phyloP scores from a whole-genome alignment of 164 flowering plant genomes.

The Macadamia tetraphylla region DNA sequence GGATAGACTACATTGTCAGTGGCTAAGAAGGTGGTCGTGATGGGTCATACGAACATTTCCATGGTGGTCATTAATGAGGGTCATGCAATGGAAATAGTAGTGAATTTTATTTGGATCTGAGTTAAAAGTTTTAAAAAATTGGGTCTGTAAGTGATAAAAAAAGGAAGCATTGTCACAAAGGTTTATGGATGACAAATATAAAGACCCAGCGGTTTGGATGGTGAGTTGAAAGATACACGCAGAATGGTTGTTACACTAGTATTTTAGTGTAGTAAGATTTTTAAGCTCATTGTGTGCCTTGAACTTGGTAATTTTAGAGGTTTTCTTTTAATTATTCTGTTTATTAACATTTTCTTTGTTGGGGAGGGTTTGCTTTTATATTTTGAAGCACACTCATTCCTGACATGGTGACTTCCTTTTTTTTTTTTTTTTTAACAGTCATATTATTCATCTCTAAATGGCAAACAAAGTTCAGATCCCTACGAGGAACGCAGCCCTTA shows the following conservation, averaged over 20 bases:
- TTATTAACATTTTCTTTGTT: too few species aligned
- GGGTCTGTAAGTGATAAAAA: too few species aligned
- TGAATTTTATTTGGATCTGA: too few species aligned
- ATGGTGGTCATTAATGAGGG: too few species aligned
- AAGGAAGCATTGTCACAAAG: not conserved
- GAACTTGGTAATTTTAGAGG: not conserved
- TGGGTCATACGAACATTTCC: too few species aligned
- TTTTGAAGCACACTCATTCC: not conserved
- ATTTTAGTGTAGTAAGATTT: not conserved
- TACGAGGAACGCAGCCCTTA: constrained; percentile 58
- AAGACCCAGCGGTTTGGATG: too few species aligned
- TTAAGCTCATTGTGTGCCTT: not conserved
- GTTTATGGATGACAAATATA: not conserved
- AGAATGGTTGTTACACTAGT: not conserved
- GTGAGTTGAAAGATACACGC: too few species aligned
- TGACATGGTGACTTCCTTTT: not conserved
- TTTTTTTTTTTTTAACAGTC: constrained; percentile 12
- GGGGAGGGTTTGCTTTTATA: not conserved
- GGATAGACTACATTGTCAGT: too few species aligned
- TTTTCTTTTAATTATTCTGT: not conserved
- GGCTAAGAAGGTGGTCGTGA: too few species aligned
- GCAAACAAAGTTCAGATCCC: constrained; percentile 56
- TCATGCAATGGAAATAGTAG: too few species aligned
- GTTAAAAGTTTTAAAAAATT: too few species aligned
- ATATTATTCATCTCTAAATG: constrained; percentile 28